Evolutionary conservation across 495 filamentous ascomycete species (phyloP).

Genomic region (Podospora appendiculata): DNA sequence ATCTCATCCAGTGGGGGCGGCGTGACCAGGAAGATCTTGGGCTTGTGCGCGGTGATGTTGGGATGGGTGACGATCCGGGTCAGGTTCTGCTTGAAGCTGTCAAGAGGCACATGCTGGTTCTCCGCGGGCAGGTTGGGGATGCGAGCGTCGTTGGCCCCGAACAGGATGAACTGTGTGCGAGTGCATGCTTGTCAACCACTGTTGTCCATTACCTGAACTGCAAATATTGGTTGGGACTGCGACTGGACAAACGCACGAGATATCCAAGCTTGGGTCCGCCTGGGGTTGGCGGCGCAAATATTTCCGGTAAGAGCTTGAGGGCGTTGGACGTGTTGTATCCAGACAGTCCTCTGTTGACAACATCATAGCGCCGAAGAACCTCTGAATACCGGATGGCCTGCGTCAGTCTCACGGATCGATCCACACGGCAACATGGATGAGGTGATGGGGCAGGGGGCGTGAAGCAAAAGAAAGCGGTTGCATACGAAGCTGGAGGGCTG

Average conservation of each 20-base stretch:
- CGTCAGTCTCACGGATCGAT: no score
- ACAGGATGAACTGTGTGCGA: slow-evolving; percentile 57
- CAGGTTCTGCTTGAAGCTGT: slow-evolving; percentile 65
- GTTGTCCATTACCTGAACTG: no score
- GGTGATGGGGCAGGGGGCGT: no score
- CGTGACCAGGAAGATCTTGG: slow-evolving; percentile 67
- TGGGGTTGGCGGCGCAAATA: slow-evolving; percentile 38
- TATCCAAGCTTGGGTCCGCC: slow-evolving; percentile 46
- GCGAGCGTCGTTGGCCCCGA: slow-evolving; percentile 81
- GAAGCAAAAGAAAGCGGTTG: slow-evolving; percentile 3
- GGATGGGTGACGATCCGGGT: slow-evolving; percentile 61
- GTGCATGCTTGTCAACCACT: background rate
- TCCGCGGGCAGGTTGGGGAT: slow-evolving; percentile 43
- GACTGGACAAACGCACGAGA: slow-evolving; percentile 47
- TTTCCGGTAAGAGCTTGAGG: slow-evolving; percentile 30
- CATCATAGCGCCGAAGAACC: slow-evolving; percentile 35
- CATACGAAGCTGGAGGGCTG: slow-evolving; percentile 63
- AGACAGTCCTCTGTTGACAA: slow-evolving; percentile 43
- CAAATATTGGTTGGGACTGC: background rate
- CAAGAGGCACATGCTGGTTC: slow-evolving; percentile 66
- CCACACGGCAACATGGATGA: no score
- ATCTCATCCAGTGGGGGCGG: slow-evolving; percentile 81
- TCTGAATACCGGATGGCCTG: slow-evolving; percentile 1
- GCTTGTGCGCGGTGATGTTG: slow-evolving; percentile 55
- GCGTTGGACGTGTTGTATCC: slow-evolving; percentile 43